Conservation (phyloP, 495 filamentous ascomycete species). For the Daldinia childiae region DNA sequence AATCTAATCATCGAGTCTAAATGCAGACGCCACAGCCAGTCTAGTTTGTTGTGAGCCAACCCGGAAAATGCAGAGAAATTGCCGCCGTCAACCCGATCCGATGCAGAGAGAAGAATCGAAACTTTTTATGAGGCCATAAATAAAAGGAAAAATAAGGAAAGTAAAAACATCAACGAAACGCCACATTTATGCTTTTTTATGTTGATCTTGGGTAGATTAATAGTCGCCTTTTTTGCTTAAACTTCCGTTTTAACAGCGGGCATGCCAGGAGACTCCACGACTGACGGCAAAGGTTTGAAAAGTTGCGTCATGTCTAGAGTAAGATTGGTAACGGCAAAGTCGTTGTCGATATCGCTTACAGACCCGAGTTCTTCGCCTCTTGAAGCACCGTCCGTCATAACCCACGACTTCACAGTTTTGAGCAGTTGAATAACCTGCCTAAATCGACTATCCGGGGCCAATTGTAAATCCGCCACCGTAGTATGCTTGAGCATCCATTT, state of each 20-base stretch:
- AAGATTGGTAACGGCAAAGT: constrained; percentile 66
- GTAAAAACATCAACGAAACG: constrained; percentile 40
- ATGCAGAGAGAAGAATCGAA: constrained; percentile 51
- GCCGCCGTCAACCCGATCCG: constrained; percentile 57
- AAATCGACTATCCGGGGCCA: constrained; percentile 65
- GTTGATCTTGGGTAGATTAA: constrained; percentile 22
- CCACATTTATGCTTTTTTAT: constrained; percentile 38
- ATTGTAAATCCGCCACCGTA: constrained; percentile 54
- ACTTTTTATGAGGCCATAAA: constrained; percentile 40
- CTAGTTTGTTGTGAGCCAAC: constrained; percentile 55
- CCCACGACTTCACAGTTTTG: constrained; percentile 65
- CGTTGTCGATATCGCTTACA: constrained; percentile 67
- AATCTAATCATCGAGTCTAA: constrained; percentile 51
- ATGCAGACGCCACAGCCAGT: constrained; percentile 51
- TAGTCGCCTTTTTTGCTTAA: constrained; percentile 30
- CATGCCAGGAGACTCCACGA: constrained; percentile 47
- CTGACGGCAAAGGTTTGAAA: constrained; percentile 61
- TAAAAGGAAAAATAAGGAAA: not conserved
- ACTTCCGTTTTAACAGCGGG: constrained; percentile 46
- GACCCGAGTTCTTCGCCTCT: constrained; percentile 66
- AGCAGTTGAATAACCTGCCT: constrained; percentile 65
- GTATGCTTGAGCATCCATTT: constrained; percentile 62
- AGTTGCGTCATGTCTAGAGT: constrained; percentile 74
- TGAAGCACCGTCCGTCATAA: constrained; percentile 59
- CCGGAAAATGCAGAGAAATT: constrained; percentile 56